Base-by-base conservation (phyloP, 2,329 filamentous ascomycete species). In the Sclerotinia glacialis region DNA sequence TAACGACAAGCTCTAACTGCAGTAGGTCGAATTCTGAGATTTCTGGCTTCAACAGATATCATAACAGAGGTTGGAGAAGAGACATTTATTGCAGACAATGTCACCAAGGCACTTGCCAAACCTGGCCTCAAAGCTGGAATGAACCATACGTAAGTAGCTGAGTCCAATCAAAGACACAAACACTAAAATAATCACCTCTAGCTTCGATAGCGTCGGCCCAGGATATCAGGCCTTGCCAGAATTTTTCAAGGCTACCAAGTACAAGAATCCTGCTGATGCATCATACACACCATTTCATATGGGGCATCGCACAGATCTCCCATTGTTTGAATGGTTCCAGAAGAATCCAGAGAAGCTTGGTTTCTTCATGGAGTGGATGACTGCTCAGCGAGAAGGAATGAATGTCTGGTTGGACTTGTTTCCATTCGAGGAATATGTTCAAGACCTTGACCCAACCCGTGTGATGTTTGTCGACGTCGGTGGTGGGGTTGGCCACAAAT, bases 381-480 rank as follows among this genome's bases (percentile, higher is more conserved):
- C 63, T 23, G 34, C 34, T 21, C 53, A 53, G 21, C 18, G 61
- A 55, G 37, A 55, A 37, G 49, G 37, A 28, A 54, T 54, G 42
- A 18, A 52, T 26, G 28, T 52, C 21, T 64, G 61, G 61, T 26
- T 65, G 12, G 37, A 44, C 40, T 52, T 58, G n/a, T 56, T 46
- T n/a, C 63, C 53, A n/a, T 21, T 65, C 16, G 53, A 56, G 16
- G 26, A 50, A 50, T 46, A 49, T 18, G 31, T 23, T 44, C 40
- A 40, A 5, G 21, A 46, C 40, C 42, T 52, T 8, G 26, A 53
- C 16, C 49, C 63, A 37, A 44, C 47, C 7, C 23, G 47, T 31
- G 34, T 28, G 8, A n/a, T 80, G 40, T 74, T 79, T 58, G 78
- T 81, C 4, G 78, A 81, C 67, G 72, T 81, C 8, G 78, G 78